Evolutionary conservation across 805 yeast genomes (phyloP), one percentile per base, ranked within the genome.

Genomic region (Kuraishia hungarica): DNA sequence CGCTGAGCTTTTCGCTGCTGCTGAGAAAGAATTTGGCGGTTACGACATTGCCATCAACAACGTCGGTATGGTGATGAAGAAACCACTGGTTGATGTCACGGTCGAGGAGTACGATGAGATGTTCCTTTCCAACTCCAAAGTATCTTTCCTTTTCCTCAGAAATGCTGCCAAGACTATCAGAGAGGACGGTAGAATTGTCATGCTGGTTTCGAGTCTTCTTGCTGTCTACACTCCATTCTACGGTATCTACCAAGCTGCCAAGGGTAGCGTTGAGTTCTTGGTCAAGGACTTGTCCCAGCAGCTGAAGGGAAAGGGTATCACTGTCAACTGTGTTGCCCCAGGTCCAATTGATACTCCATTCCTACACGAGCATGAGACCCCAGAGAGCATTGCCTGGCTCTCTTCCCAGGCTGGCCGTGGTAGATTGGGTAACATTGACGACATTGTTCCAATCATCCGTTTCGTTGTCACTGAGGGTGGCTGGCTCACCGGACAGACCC

Each of bases 401-500:
- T 83, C 82, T 69, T 69, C 81, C n/a, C 75, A 69, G 58, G 78
- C 78, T 17, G 58, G 77, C 53, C 71, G 72, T 47, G 70, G 74
- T 51, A 73, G 85, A 69, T 73, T 84, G 57, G 84, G 89, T 21
- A 75, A 81, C 61, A 71, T 77, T 55, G 69, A 69, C 49, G 89
- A 84, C 61, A 83, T 84, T 64, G 86, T 80, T 55, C 89, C 89
- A 58, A 79, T 82, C 54, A 65, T 84, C 56, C 69, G 78, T 58
- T 82, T 84, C 66, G 72, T 84, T 65, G 85, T 75, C 39, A 77
- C 84, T 53, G 86, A 82, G 58, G 89, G 89, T 56, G 75, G 74
- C 62, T 84, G 89, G 88, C 78, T 84, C 65, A 82, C 82, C 51
- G 89, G 89, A 53, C 90, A 84, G 68, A 83, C 86, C 59, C 71